Conservation (phyloP, 2,329 filamentous ascomycete species). For the Colletotrichum noveboracense region DNA sequence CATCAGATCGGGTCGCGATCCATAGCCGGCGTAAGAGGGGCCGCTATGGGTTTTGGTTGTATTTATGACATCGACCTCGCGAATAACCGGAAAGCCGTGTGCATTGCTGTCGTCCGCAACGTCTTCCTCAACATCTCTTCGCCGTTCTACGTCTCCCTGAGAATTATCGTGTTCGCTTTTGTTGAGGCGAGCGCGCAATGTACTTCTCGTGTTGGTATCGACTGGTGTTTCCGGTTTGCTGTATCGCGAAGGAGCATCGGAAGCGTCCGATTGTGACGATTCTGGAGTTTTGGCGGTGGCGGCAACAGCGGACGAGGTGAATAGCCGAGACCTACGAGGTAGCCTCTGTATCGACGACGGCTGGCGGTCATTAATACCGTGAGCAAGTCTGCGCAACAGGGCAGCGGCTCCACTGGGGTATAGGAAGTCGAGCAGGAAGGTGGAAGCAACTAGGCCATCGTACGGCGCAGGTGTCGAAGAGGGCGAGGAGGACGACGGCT, state of each 20-base stretch:
- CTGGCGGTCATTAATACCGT: constrained; percentile 21
- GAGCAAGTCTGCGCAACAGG: constrained; percentile 42
- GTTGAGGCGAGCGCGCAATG: background rate
- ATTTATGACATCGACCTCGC: background rate
- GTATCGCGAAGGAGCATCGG: background rate
- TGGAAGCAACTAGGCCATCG: constrained; percentile 46
- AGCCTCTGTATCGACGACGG: constrained; percentile 16
- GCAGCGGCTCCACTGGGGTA: constrained; percentile 53
- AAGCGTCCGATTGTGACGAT: background rate
- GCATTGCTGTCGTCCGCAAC: background rate
- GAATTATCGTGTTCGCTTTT: background rate
- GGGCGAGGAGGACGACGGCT: constrained; percentile 21
- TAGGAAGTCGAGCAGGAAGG: constrained; percentile 61
- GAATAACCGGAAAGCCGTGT: background rate
- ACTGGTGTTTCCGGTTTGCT: background rate
- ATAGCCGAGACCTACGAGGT: constrained; percentile 23
- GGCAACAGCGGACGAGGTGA: constrained; percentile 27
- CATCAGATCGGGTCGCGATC: constrained; percentile 19
- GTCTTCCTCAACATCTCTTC: background rate
- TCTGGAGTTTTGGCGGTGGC: background rate
- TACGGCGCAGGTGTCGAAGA: constrained; percentile 20
- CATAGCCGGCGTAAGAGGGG: constrained; percentile 2
- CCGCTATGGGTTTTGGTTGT: constrained; percentile 6
- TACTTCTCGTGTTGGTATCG: too few relatives aligned
- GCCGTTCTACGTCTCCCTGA: background rate